A percentile compares a stretch with the other conserved stretches of the same genome.
phyloP scores from a whole-genome alignment of 148 eudicot genomes.

The Limonium bicolor region DNA sequence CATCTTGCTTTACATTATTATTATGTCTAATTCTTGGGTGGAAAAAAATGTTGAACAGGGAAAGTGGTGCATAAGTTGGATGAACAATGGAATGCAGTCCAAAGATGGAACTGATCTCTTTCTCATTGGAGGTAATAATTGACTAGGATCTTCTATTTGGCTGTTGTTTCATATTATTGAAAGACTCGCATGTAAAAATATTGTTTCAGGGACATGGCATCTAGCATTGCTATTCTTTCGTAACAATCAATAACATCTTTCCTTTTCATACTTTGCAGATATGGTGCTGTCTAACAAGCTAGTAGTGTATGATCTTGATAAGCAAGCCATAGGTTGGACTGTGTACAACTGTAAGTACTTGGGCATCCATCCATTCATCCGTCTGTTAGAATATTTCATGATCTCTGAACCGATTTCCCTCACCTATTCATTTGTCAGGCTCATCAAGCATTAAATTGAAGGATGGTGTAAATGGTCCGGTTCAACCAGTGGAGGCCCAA shows the following conservation, averaged over 20 bases:
- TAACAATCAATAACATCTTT: background rate
- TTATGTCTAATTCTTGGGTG: background rate
- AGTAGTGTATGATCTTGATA: conserved; percentile 56
- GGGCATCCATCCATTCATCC: background rate
- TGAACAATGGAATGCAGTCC: conserved; percentile 27
- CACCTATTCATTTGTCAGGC: conserved; percentile 23
- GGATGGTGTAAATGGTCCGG: conserved; percentile 32
- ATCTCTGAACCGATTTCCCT: background rate
- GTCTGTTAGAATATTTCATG: background rate
- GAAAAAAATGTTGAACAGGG: conserved; percentile 14
- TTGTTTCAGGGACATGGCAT: background rate
- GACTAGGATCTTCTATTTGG: background rate
- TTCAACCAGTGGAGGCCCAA: conserved; percentile 39
- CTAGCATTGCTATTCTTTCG: background rate
- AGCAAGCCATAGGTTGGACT: conserved; percentile 67
- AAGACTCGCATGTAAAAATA: background rate
- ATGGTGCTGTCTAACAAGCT: conserved; percentile 66
- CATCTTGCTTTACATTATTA: conserved; percentile 5
- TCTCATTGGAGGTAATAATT: conserved; percentile 41
- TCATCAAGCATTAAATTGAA: conserved; percentile 65
- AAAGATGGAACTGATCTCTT: conserved; percentile 34
- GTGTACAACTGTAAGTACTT: conserved; percentile 59
- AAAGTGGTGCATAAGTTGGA: conserved; percentile 51
- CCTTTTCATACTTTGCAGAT: conserved; percentile 33
- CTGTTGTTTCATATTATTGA: background rate